phyloP scores from a whole-genome alignment of 140 eudicot species.

The Anethum foeniculum region DNA sequence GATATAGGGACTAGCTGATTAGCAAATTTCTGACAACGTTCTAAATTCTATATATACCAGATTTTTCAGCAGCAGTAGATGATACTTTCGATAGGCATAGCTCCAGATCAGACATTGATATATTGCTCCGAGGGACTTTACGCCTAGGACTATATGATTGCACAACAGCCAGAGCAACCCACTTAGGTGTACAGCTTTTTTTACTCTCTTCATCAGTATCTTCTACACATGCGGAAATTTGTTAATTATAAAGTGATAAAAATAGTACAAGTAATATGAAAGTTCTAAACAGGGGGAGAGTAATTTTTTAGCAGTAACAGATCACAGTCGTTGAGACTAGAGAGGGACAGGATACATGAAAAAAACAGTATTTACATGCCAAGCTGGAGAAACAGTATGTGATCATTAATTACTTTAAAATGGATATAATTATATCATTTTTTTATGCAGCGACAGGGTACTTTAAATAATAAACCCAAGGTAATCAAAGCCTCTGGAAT shows the following conservation, averaged over 20 bases:
- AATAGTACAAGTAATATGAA: background rate
- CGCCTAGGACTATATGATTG: constrained; percentile 92
- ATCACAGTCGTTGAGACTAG: background rate
- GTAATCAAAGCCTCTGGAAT: background rate
- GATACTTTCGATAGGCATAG: constrained; percentile 75
- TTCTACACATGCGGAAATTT: constrained; percentile 19
- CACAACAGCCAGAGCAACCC: constrained; percentile 87
- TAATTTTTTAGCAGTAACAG: background rate
- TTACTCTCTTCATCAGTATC: constrained; percentile 27
- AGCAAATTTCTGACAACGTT: background rate
- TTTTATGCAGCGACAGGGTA: background rate
- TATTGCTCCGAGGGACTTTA: constrained; percentile 73
- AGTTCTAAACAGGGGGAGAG: background rate
- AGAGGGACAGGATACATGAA: background rate
- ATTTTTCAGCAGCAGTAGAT: constrained; percentile 61
- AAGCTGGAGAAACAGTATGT: background rate
- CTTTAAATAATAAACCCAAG: background rate
- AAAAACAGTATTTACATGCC: background rate
- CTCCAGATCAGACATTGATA: constrained; percentile 74
- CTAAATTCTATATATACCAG: constrained; percentile 46
- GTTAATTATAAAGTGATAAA: background rate
- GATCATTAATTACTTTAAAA: background rate
- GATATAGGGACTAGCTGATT: background rate
- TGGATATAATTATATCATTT: background rate
- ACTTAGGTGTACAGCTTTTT: constrained; percentile 29